phyloP scores from a whole-genome alignment of 2,329 filamentous ascomycete species.

The Talaromyces sp. region DNA sequence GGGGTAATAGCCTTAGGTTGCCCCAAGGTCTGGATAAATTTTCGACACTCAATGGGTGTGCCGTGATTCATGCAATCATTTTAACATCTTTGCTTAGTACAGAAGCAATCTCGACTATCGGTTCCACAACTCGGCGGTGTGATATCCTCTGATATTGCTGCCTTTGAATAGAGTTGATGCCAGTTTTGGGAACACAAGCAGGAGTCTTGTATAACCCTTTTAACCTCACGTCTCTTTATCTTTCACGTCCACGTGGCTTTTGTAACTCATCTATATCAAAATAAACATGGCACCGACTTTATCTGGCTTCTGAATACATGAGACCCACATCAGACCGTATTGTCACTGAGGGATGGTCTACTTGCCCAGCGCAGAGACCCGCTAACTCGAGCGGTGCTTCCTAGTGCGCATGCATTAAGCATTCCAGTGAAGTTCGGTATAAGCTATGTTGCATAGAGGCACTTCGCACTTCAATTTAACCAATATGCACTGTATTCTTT shows the following conservation, averaged over 20 bases:
- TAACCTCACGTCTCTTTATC: not conserved
- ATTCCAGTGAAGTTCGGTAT: constrained; percentile 52
- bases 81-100: not conserved
- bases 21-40: not conserved
- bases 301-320: not conserved
- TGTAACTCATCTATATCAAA: not conserved
- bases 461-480: constrained; percentile 53
- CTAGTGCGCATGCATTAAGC: constrained; percentile 50
- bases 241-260: not conserved
- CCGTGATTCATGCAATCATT: not conserved
- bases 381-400: constrained; percentile 43
- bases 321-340: constrained; percentile 19
- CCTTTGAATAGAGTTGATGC: not conserved
- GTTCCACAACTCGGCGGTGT: not conserved
- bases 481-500: constrained; percentile 51
- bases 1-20: too few relatives aligned
- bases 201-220: not conserved
- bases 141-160: not conserved
- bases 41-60: not conserved
- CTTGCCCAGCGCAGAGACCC: constrained; percentile 42
- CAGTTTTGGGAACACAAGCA: not conserved
- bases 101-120: not conserved
- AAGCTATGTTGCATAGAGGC: constrained; percentile 49
- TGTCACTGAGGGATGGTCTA: constrained; percentile 24
- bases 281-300: not conserved